These are phyloP conservation scores for Sordariomycetes sp. DNA, from an alignment of 2,329 filamentous ascomycete species.

Conservation along the genomic window DNA sequence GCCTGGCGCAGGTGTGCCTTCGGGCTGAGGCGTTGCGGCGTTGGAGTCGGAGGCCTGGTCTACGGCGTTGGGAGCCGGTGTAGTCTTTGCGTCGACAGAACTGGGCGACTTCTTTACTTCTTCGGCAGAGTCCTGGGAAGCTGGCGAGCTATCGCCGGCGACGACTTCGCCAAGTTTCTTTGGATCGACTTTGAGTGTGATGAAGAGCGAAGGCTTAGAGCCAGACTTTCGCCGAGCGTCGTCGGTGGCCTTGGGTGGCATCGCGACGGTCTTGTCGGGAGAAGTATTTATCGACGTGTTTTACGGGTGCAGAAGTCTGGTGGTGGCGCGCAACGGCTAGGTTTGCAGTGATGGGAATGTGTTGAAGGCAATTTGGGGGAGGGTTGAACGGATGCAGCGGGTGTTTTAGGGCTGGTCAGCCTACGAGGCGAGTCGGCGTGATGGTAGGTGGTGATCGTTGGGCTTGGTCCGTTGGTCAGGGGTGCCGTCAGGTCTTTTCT, in stretches of 20 bases:
- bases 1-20: conserved; percentile 44
- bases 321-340: too few relatives aligned
- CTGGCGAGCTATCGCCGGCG: conserved; percentile 30
- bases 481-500: conserved; percentile 1
- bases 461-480: conserved; percentile 1
- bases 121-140: conserved; percentile 18
- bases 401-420: conserved; percentile 2
- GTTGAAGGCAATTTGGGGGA: too few relatives aligned
- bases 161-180: conserved; percentile 40
- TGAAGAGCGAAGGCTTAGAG: conserved; percentile 25
- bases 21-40: conserved; percentile 47
- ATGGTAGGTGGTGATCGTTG: neutral
- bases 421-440: conserved; percentile 4
- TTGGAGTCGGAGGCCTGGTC: conserved; percentile 51
- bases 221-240: conserved; percentile 28
- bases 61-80: conserved; percentile 31
- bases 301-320: conserved; percentile 4
- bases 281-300: too few relatives aligned
- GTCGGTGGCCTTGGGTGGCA: conserved; percentile 18
- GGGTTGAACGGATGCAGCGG: conserved; percentile 1
- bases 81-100: conserved; percentile 25
- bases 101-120: conserved; percentile 34
- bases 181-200: conserved; percentile 45
- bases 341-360: too few relatives aligned
- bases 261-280: conserved; percentile 26